These are phyloP conservation scores for Anthracocystis walkeri DNA, from an alignment of 1,284 basidiomycete genomes.

Conservation along the genomic window DNA sequence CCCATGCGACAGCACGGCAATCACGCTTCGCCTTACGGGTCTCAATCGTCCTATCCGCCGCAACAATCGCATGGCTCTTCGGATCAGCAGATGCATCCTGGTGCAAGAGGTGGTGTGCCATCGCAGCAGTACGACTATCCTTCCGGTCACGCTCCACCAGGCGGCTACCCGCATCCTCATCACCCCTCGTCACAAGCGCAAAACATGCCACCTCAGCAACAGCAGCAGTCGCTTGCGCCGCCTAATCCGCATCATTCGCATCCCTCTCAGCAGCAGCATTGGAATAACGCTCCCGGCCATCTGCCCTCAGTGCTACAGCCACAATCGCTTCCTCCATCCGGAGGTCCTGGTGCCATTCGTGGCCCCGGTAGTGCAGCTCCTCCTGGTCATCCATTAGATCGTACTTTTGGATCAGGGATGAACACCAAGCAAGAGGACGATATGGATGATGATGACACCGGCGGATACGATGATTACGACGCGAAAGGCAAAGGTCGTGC, in stretches of 20 bases:
- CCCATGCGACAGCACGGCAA: slow-evolving; percentile 35
- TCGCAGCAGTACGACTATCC: slow-evolving; percentile 29
- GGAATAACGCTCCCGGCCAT: slow-evolving; percentile 26
- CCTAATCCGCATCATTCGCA: slow-evolving; percentile 22
- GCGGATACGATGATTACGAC: slow-evolving; percentile 40
- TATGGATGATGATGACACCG: slow-evolving; percentile 37
- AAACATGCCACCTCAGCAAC: slow-evolving; percentile 9
- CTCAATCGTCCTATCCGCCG: slow-evolving; percentile 24
- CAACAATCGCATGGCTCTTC: slow-evolving; percentile 17
- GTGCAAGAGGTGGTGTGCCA: slow-evolving; percentile 9
- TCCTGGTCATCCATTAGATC: slow-evolving; percentile 16
- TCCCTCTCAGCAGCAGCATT: slow-evolving; percentile 24
- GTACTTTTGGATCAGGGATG: slow-evolving; percentile 9
- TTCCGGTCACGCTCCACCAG: slow-evolving; percentile 14
- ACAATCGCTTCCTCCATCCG: slow-evolving; percentile 10
- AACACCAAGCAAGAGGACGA: slow-evolving; percentile 35
- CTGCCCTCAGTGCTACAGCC: slow-evolving; percentile 43
- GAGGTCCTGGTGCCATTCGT: slow-evolving; percentile 2
- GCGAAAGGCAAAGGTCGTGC: slow-evolving; percentile 28
- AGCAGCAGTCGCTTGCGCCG: slow-evolving; percentile 13
- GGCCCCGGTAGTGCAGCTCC: slow-evolving; percentile 4
- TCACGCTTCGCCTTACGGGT: slow-evolving; percentile 23
- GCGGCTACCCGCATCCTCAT: slow-evolving; percentile 25
- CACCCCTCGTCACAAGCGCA: slow-evolving; percentile 27
- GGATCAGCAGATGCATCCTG: slow-evolving; percentile 30